Conservation (phyloP, 345 rosid genomes). For the Aegle marmelos region DNA sequence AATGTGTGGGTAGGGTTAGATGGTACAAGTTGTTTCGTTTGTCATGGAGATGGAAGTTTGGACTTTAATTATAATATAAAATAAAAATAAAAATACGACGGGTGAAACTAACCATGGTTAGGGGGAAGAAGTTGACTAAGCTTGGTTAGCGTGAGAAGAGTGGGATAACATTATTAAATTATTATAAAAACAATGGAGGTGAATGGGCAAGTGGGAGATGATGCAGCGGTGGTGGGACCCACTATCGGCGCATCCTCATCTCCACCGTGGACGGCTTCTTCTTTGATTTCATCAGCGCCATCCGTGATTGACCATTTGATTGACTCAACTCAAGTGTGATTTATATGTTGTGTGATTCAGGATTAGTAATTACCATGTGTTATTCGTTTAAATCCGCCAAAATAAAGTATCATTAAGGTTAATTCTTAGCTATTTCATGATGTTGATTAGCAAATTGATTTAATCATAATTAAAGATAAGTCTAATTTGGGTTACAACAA, state of each 20-base stretch:
- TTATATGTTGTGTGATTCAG: no score
- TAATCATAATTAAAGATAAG: neutral
- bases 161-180: conserved; percentile 3
- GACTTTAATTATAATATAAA: conserved; percentile 1
- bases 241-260: conserved; percentile 19
- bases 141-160: conserved; percentile 18
- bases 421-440: no score
- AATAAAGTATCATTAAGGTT: no score
- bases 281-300: neutral
- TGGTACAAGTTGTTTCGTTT: conserved; percentile 18
- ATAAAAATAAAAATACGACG: neutral
- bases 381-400: no score
- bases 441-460: neutral
- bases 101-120: conserved; percentile 41
- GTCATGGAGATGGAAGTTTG: conserved; percentile 12
- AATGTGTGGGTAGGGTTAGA: conserved; percentile 39
- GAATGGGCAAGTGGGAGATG: conserved; percentile 27
- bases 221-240: conserved; percentile 55
- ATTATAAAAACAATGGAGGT: neutral
- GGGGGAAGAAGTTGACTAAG: conserved; percentile 34
- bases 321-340: neutral
- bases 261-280: conserved; percentile 20
- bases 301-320: neutral
- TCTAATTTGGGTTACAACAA: neutral
- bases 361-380: neutral